Base-by-base conservation (phyloP, 108 stramenopile genomes). In the Cylindrotheca fusiformis region DNA sequence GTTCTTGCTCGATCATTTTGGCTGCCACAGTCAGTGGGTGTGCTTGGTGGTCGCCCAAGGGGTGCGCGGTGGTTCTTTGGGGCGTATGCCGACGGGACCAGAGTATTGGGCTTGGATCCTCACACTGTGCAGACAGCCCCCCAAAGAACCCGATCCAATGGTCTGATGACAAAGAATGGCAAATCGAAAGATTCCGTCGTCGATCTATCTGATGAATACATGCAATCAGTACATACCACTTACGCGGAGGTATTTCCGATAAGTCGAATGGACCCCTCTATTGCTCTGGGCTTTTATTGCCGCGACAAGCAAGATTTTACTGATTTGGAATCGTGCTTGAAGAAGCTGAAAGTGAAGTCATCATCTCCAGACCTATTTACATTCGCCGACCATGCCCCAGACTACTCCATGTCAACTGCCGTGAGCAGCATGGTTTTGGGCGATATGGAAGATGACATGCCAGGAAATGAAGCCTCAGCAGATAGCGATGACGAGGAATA, bases 41-140 rank as follows among this genome's bases (percentile, higher is more conserved):
- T 95, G 50, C 46, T 95, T n/a, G 94, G 94, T 5, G 94, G 94
- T 20, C 80, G 87, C 21, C 91, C 91, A 6, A 61, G 94, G 0
- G 87, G 88, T 60, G 94, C 94, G 3, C 80, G 91, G 44, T 95
- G 88, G 87, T 95, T 92, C 58, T 95, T 87, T 64, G 91, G 91
- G 1, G 85, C 87, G 2, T 73, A 78, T 47, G 83, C 87, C 0
- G 77, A 80, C 58, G 85, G 78, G 8, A 67, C 71, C 12, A 85
- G 73, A 28, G 68, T 88, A 56, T 78, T 86, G 45, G 94, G 94
- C 2, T 65, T 92, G n/a, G 94, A 95, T 76, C 94, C 94, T 14
- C 94, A 95, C 63, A 85, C 80, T 12, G 83, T 88, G 1, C 94
- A 95, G 68, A 44, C 52, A 20, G 88, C 88, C 23, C 88, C 91